Evolutionary conservation across 2,329 filamentous ascomycete species (phyloP).

Genomic region (Mariannaea elegans): DNA sequence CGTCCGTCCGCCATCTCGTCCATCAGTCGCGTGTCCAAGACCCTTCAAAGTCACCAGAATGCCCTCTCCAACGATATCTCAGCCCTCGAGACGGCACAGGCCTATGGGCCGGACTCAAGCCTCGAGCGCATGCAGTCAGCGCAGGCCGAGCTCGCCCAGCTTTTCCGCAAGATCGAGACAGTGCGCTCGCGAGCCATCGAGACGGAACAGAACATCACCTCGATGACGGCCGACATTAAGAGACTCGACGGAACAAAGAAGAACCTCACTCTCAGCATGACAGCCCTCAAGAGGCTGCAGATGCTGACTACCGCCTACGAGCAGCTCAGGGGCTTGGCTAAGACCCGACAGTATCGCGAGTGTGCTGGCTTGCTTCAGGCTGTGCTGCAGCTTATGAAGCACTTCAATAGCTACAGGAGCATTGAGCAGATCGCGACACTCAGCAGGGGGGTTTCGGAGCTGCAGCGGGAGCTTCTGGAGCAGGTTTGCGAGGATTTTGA

Average conservation of each 20-base stretch:
- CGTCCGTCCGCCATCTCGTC: constrained; percentile 86
- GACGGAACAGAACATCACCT: constrained; percentile 95
- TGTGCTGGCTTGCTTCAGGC: constrained; percentile 94
- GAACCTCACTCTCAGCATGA: constrained; percentile 97
- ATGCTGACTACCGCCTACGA: constrained; percentile 99
- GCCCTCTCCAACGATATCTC: constrained; percentile 82
- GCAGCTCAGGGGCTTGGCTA: constrained; percentile 84
- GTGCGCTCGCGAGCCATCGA: constrained; percentile 88
- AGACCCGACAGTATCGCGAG: constrained; percentile 90
- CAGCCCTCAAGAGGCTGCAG: constrained; percentile 92
- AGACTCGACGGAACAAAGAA: constrained; percentile 94
- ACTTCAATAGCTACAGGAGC: constrained; percentile 97
- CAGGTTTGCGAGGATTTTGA: constrained; percentile 99
- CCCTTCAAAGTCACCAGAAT: constrained; percentile 80
- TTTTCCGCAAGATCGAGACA: constrained; percentile 95
- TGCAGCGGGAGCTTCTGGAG: constrained; percentile 91
- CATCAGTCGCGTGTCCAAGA: constrained; percentile 76
- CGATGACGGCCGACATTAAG: constrained; percentile 99
- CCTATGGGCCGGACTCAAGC: constrained; percentile 85
- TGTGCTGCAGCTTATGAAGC: constrained; percentile 95
- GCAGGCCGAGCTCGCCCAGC: constrained; percentile 85
- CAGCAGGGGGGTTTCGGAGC: constrained; percentile 89
- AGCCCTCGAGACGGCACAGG: constrained; percentile 77
- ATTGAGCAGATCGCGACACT: constrained; percentile 97
- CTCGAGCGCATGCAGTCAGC: constrained; percentile 91